phyloP scores from a whole-genome alignment of 805 yeast genomes.

The Monosporozyma aerobia region DNA sequence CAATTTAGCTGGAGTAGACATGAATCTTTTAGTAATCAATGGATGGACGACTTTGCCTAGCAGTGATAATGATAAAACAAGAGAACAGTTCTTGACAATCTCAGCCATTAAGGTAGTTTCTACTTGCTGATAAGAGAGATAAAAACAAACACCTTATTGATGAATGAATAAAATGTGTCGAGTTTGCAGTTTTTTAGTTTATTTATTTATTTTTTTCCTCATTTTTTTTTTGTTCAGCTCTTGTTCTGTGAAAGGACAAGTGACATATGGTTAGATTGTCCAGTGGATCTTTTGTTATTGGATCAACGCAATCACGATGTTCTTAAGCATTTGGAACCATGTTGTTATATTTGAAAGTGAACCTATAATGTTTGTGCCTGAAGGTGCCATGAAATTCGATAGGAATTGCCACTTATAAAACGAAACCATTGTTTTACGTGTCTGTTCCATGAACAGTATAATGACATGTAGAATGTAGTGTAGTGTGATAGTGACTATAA shows the following conservation, averaged over 20 bases:
- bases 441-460: background rate
- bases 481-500: background rate
- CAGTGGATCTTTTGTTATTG: background rate
- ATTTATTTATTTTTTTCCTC: no score
- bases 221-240: no score
- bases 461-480: background rate
- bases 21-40: background rate
- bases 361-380: background rate
- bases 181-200: no score
- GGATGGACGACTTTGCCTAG: background rate
- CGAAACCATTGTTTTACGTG: background rate
- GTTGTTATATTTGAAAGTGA: background rate
- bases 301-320: background rate
- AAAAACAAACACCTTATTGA: no score
- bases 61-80: background rate
- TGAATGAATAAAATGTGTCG: background rate
- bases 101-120: background rate
- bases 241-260: no score
- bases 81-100: background rate
- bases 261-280: no score
- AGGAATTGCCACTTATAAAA: constrained; percentile 1
- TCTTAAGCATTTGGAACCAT: background rate
- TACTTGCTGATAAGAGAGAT: background rate
- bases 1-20: constrained; percentile 3
- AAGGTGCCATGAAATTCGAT: background rate